phyloP scores from a whole-genome alignment of 1,284 basidiomycete species.

The Meira miltonrushii region DNA sequence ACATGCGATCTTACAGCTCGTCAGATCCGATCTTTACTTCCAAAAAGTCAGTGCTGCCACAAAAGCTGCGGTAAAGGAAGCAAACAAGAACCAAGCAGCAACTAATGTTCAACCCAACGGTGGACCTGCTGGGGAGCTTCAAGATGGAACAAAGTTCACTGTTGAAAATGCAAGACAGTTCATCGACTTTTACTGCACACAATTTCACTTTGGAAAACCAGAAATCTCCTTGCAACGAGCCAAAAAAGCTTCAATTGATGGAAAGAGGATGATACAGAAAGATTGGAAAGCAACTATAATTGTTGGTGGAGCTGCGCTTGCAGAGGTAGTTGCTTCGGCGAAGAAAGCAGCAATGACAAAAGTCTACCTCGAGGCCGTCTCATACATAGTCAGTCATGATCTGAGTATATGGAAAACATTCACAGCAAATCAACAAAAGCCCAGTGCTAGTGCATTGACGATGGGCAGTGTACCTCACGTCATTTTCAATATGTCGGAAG shows the following conservation, averaged over 20 bases:
- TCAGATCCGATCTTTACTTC: slow-evolving; percentile 8
- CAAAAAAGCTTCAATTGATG: neutral
- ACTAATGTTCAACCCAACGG: too few species aligned
- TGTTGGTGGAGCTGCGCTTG: slow-evolving; percentile 73
- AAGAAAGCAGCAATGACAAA: slow-evolving; percentile 73
- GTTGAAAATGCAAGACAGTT: slow-evolving; percentile 78
- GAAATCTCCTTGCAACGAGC: slow-evolving; percentile 57
- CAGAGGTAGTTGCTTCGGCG: slow-evolving; percentile 64
- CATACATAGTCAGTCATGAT: slow-evolving; percentile 80
- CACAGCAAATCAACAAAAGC: slow-evolving; percentile 47
- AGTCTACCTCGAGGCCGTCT: slow-evolving; percentile 80
- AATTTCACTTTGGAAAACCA: slow-evolving; percentile 71
- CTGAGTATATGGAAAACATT: slow-evolving; percentile 72
- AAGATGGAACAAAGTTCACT: slow-evolving; percentile 54
- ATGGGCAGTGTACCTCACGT: slow-evolving; percentile 67
- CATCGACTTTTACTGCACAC: slow-evolving; percentile 89
- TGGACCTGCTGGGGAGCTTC: neutral
- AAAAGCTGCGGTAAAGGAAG: slow-evolving; percentile 13
- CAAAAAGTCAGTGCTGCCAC: slow-evolving; percentile 1
- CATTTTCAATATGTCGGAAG: slow-evolving; percentile 65
- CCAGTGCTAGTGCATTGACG: slow-evolving; percentile 30
- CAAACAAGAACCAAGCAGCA: slow-evolving; percentile 20
- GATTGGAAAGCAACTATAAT: slow-evolving; percentile 77
- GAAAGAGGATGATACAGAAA: slow-evolving; percentile 35
- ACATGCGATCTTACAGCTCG: slow-evolving; percentile 47